Evolutionary conservation across 805 yeast species (phyloP), one percentile per base, ranked within the genome.

Genomic region (Blastobotrys mokoenaii): DNA sequence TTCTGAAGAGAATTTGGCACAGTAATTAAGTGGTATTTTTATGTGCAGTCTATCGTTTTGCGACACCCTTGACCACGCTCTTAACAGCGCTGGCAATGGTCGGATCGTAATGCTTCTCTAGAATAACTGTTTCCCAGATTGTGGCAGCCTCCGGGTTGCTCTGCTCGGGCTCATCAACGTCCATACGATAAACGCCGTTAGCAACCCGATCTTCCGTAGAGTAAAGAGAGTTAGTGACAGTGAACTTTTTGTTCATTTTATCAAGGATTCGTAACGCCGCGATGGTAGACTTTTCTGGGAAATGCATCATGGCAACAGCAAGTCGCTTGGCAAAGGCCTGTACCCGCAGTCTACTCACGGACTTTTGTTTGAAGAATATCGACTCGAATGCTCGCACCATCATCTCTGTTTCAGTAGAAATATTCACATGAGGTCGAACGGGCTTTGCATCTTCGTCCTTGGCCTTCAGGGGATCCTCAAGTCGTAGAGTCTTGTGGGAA

Each of bases 91-190:
- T 82, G 17, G 80, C 73, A n/a, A 89, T 85, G 46, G 75, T 65
- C 2, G 95, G 95, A 49, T 87, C 77, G 60, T 85, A 93, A 63
- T 93, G 97, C 50, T 79, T 77, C 46, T 81, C 82, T 46, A 93
- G 67, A 35, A 90, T 64, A 4, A 80, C 80, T 43, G 80, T 77
- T 59, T 93, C 98, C 95, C 96, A 93, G 31, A 90, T 65, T 0
- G 88, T 82, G 1, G 97, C 94, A 14, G 90, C 93, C 37, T 82
- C 90, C 1, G 95, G 76, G 58, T 93, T 89, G 53, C 84, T 70
- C 60, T 90, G 77, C 52, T 82, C 85, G 9, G 85, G 77, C 39
- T 76, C 80, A 44, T 75, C 76, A 10, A 73, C 73, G 41, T 79
- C 87, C 53, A 81, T 70, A 22, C 78, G 76, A 58, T 82, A 83